Percentiles rank a stretch among this genome's conserved stretches.
Evolutionary conservation across 352 stramenopile genomes (phyloP).

Genomic region (Elongisporangium senticosum): DNA sequence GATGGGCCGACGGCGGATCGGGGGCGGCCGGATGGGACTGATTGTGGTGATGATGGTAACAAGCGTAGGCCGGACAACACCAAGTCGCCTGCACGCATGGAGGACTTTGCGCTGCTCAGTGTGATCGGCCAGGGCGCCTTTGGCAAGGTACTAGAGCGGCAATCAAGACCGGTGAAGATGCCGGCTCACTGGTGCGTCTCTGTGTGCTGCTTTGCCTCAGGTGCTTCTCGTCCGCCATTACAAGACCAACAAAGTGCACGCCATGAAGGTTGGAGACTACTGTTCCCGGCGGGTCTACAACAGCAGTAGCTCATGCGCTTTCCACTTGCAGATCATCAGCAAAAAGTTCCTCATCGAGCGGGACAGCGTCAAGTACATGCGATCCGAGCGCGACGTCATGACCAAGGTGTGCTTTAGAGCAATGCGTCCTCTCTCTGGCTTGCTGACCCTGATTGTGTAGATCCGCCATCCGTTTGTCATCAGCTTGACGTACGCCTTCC

Average conservation of each 20-base stretch:
- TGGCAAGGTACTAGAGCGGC: constrained; percentile 29
- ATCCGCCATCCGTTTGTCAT: constrained; percentile 82
- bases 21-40: too few relatives aligned
- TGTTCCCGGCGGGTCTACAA: not conserved
- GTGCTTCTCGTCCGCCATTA: constrained; percentile 71
- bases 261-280: constrained; percentile 61
- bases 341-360: constrained; percentile 77
- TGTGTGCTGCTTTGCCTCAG: constrained; percentile 12
- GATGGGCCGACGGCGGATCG: not conserved
- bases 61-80: not conserved
- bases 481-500: constrained; percentile 69
- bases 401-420: constrained; percentile 39
- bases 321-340: constrained; percentile 65
- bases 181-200: constrained; percentile 1
- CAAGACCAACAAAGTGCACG: constrained; percentile 51
- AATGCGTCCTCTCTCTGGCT: not conserved
- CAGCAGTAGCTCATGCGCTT: not conserved
- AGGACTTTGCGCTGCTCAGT: constrained; percentile 96
- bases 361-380: constrained; percentile 77
- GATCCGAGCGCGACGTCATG: constrained; percentile 81
- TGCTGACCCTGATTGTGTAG: constrained; percentile 14
- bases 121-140: constrained; percentile 92
- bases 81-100: constrained; percentile 26
- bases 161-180: not conserved
- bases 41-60: too few relatives aligned